Evolutionary conservation across 139 green algal genomes (phyloP), one percentile per base, ranked within the genome.

Genomic region (Yamagishiella unicocca): DNA sequence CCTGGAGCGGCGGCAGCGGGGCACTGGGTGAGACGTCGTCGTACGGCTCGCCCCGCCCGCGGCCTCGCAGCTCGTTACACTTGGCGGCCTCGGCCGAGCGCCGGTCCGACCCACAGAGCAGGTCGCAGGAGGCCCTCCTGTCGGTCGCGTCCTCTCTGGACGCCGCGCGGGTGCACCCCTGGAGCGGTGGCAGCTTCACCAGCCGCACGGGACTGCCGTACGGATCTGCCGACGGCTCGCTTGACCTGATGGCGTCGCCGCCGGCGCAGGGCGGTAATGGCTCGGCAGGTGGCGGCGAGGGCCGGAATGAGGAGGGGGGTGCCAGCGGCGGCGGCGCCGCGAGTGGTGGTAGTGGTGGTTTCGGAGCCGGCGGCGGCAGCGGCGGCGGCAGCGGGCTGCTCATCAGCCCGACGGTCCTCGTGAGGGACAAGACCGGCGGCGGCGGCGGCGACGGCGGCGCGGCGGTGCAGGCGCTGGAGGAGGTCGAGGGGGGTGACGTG

Each of bases 161-260:
- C 31, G 64, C 64, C 25, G 80, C 42, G 17, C 62, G 45, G 25
- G 64, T 86, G 61, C 29, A 85, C 40, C 79, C 79, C 61, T 85
- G 55, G 79, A 80, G 21, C 37, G 35, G 31, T 27, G 72, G 43
- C 33, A 24, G 76, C 55, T 4, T 17, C 50, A 58, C 12, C 17
- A 58, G 50, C 50, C 50, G 17, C 50, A 58, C 17, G 50, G 17
- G 14, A 4, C 5, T 17, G 37, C 24, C 40, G 70, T 58, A 37
- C 42, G 27, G 8, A 0, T 42, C 64, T 0, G 80, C 64, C 40
- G 64, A 67, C 38, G 64, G 43, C 21, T 86, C 80, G 4, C n/a
- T 86, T n/a, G 80, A 86, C 31, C 62, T 86, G 12, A 67, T 74
- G 62, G 64, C 79, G 19, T 61, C 79, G 42, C 42, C 7, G 37